These are phyloP conservation scores for Conringia planisiliqua DNA, from an alignment of 345 rosid species.

Conservation along the genomic window DNA sequence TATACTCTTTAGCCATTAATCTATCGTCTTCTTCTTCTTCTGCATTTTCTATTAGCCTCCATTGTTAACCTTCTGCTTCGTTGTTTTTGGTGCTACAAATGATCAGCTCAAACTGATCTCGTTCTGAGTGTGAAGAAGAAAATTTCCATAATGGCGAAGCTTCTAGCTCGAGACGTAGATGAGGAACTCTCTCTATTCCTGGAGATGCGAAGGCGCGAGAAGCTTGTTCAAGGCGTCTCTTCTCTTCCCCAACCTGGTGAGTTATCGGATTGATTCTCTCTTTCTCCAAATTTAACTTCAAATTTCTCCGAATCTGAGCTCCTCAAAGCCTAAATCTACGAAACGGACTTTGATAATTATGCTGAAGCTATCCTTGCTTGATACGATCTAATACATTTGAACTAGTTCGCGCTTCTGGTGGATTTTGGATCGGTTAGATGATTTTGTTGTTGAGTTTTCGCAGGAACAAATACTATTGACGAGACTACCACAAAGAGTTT, in stretches of 20 bases:
- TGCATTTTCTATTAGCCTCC: not conserved
- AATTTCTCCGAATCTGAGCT: slow-evolving; percentile 8
- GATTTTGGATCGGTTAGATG: not conserved
- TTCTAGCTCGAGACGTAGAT: slow-evolving; percentile 57
- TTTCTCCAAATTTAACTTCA: not conserved
- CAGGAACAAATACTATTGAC: not conserved
- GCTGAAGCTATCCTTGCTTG: too few relatives aligned
- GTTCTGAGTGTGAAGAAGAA: not conserved
- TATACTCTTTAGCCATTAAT: not conserved
- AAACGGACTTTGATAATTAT: not conserved
- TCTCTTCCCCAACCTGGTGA: slow-evolving; percentile 37
- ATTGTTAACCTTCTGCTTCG: not conserved
- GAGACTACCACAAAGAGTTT: slow-evolving; percentile 8
- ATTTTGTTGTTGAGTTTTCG: not conserved
- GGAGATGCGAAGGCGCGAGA: slow-evolving; percentile 77
- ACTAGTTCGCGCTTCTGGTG: too few relatives aligned
- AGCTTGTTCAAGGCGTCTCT: slow-evolving; percentile 41
- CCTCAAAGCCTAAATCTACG: not conserved
- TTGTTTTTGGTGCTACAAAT: not conserved
- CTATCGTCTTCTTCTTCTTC: not conserved
- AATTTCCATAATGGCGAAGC: slow-evolving; percentile 16
- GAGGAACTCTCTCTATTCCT: slow-evolving; percentile 76
- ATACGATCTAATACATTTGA: too few relatives aligned
- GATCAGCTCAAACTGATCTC: not conserved
- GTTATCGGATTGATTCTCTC: slow-evolving; percentile 27